Evolutionary conservation across 306 rosid genomes (phyloP), one percentile per base, ranked within the genome.

Genomic region (Begonia fuchsioides): DNA sequence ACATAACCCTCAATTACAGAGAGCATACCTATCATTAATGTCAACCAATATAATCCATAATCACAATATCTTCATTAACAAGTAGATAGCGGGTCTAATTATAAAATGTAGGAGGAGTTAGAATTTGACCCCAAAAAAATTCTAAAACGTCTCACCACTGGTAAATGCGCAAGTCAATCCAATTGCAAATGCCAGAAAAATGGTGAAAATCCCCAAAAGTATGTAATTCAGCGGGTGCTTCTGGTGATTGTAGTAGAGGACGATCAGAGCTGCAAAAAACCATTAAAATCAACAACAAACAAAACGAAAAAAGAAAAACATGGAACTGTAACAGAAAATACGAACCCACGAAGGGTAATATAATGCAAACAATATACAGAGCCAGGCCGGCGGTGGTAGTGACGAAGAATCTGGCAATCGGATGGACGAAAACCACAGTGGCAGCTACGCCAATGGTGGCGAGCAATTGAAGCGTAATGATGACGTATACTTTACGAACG

Each of bases 401-500:
- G n/a, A 2, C 52, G 10, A 58, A 66, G 16, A 70, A 67, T 2
- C 53, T 1, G 10, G 48, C 53, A 0, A 58, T 59, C 1, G 69
- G 68, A 12, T 50, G 43, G 15, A 57, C 48, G 19, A 65, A 61
- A 13, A 67, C 46, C 57, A 68, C 71, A 9, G 63, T 0, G 15
- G 59, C 38, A 8, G 81, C 55, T 0, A 64, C 32, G 0, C 39
- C 61, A 6, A 68, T 56, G 0, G 85, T 70, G 53, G 69, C 32
- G 9, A 71, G 66, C 12, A 74, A 43, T 20, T 78, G 81, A 20
- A 61, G 1, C 1, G 73, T 38, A 32, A 78, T 50, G 43, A 78
- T 70, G 13, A 11, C 0, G 7, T 78, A 78, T 46, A 78, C 81
- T 54, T 74, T 74, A 0, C 85, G 70, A 45, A 78, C 68, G 57